Evolutionary conservation across 169 alveolate species (phyloP).

Genomic region (Cardiosporidium cionae): DNA sequence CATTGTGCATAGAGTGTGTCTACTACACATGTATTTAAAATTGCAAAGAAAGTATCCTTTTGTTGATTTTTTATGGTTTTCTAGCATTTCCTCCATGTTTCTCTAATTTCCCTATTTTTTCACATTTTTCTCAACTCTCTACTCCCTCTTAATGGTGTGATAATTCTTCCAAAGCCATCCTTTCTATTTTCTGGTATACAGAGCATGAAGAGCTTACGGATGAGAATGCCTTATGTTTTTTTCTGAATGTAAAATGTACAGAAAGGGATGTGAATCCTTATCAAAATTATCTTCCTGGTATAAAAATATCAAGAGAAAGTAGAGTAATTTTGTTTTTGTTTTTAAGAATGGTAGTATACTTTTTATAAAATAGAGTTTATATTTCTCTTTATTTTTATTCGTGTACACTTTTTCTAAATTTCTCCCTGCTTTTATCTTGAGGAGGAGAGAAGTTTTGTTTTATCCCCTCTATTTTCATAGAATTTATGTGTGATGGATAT

Average conservation of each 20-base stretch:
- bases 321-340: constrained; percentile 6
- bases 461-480: neutral
- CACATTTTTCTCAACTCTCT: too few species aligned
- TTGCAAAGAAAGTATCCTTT: too few species aligned
- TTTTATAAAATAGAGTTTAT: neutral
- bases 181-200: too few species aligned
- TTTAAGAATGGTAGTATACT: neutral
- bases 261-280: constrained; percentile 39
- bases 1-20: too few species aligned
- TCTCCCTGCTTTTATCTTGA: neutral
- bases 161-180: too few species aligned
- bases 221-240: constrained; percentile 67
- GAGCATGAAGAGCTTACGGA: constrained; percentile 50
- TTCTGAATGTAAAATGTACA: constrained; percentile 69
- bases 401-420: neutral
- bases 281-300: constrained; percentile 26
- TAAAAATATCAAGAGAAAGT: constrained; percentile 11
- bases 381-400: neutral
- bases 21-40: too few species aligned
- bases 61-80: too few species aligned
- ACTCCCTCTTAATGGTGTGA: too few species aligned
- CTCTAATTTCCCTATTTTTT: too few species aligned
- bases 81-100: too few species aligned
- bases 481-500: neutral
- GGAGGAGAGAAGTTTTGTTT: neutral